Percentiles rank a stretch among this genome's conserved stretches.
phyloP scores from a whole-genome alignment of 2,329 filamentous ascomycete genomes.

The Aspergillus aculeatinus region DNA sequence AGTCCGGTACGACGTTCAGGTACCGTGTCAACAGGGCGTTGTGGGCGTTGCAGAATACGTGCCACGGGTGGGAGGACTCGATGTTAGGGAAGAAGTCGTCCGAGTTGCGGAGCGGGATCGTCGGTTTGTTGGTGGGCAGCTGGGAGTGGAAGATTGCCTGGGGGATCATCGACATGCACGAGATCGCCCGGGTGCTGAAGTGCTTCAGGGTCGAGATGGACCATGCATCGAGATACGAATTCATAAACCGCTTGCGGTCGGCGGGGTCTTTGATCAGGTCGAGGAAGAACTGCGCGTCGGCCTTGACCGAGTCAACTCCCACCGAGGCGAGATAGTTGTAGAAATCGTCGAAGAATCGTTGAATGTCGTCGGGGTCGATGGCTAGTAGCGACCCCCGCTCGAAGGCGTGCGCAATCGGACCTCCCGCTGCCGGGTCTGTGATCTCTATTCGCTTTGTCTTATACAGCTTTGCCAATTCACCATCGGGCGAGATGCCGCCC shows the following conservation, averaged over 20 bases:
- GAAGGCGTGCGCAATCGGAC: constrained; percentile 26
- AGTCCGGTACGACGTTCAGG: constrained; percentile 83
- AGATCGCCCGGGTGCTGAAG: constrained; percentile 76
- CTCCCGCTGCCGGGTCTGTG: constrained; percentile 56
- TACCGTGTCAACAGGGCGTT: constrained; percentile 80
- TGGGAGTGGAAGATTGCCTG: constrained; percentile 84
- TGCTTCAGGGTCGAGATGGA: constrained; percentile 72
- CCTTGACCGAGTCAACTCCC: constrained; percentile 86
- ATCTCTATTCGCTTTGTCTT: constrained; percentile 65
- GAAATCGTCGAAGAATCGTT: constrained; percentile 83
- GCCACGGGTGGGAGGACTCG: constrained; percentile 82
- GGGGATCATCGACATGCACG: constrained; percentile 91
- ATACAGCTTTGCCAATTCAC: constrained; percentile 74
- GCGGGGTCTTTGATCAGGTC: constrained; percentile 70
- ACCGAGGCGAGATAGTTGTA: constrained; percentile 73
- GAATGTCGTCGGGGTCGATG: constrained; percentile 71
- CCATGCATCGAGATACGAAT: constrained; percentile 83
- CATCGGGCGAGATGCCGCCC: constrained; percentile 78
- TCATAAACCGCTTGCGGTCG: constrained; percentile 69
- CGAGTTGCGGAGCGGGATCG: constrained; percentile 77
- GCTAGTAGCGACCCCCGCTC: constrained; percentile 62
- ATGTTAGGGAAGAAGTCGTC: constrained; percentile 87
- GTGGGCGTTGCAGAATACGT: constrained; percentile 91
- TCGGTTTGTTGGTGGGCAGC: constrained; percentile 71
- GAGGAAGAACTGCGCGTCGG: constrained; percentile 86